Conservation (phyloP, 148 eudicot genomes). For the Rhododendron ovatum region DNA sequence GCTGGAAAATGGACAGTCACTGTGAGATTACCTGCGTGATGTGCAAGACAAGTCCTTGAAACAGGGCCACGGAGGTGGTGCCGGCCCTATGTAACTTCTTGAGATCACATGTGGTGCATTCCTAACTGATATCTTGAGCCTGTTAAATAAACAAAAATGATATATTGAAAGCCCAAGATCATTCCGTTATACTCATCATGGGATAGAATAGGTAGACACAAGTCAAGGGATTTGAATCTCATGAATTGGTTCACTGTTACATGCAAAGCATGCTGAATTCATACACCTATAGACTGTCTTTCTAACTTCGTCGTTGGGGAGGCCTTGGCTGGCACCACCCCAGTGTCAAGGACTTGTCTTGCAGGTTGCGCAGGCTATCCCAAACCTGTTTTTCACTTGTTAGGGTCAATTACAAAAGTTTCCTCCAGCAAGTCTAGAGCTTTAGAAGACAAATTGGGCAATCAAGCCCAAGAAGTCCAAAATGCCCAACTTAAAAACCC, state of each 20-base stretch:
- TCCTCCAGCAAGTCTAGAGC: constrained; percentile 79
- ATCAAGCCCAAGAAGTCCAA: constrained; percentile 12
- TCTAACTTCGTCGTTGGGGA: background rate
- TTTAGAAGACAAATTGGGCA: constrained; percentile 57
- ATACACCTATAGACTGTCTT: background rate
- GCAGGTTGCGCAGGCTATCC: background rate
- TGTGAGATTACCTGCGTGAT: background rate
- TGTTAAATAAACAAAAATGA: too few relatives aligned
- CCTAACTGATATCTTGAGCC: background rate
- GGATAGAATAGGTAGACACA: background rate
- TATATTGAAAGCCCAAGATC: background rate
- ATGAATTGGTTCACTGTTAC: background rate
- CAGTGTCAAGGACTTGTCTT: background rate
- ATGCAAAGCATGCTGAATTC: background rate
- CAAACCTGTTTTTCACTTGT: constrained; percentile 75
- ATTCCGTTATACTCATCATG: background rate
- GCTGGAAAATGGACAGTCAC: background rate
- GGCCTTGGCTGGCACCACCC: background rate
- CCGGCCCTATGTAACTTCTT: background rate
- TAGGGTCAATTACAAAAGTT: constrained; percentile 85
- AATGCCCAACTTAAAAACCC: too few relatives aligned
- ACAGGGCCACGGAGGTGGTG: background rate
- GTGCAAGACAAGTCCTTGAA: background rate
- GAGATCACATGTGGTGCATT: background rate
- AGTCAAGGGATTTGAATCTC: background rate